Conservation (phyloP, 23 red algal species). For the Gracilaria domingensis region DNA sequence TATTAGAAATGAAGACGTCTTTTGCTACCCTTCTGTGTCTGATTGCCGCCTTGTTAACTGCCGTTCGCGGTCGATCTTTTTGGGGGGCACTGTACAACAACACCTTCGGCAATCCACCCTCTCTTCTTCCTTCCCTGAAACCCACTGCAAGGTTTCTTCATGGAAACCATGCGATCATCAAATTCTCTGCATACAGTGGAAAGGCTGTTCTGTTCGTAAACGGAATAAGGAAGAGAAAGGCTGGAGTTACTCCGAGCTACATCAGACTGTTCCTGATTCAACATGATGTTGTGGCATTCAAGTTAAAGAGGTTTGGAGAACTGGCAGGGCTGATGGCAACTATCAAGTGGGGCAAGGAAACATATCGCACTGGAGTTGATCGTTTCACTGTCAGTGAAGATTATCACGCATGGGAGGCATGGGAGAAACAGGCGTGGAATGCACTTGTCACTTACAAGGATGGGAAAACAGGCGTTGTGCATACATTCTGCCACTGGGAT, state of each 20-base stretch:
- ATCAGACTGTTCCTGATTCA: constrained; percentile 12
- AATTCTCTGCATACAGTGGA: constrained; percentile 22
- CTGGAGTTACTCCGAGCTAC: not conserved
- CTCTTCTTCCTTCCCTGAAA: constrained; percentile 1
- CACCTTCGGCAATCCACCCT: not conserved
- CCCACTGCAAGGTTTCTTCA: constrained; percentile 7
- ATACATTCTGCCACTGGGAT: constrained; percentile 37
- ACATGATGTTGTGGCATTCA: constrained; percentile 37
- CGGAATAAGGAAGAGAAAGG: constrained; percentile 12
- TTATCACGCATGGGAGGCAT: not conserved
- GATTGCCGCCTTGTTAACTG: not conserved
- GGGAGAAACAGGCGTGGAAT: constrained; percentile 28
- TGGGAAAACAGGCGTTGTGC: not conserved
- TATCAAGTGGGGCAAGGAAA: constrained; percentile 5
- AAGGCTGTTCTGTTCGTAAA: constrained; percentile 4
- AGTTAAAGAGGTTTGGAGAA: constrained; percentile 13
- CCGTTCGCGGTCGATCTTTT: not conserved
- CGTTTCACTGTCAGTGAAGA: constrained; percentile 9
- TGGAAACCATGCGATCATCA: constrained; percentile 9
- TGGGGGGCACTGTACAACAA: not conserved
- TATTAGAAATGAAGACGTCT: not conserved
- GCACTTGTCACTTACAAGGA: not conserved
- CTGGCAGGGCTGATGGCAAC: constrained; percentile 16
- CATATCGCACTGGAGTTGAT: constrained; percentile 1
- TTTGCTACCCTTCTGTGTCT: not conserved